Percentiles rank a stretch among this genome's conserved stretches.
These are phyloP conservation scores for Sporobolomyces roseus DNA, from an alignment of 768 basidiomycete genomes.

Conservation along the genomic window DNA sequence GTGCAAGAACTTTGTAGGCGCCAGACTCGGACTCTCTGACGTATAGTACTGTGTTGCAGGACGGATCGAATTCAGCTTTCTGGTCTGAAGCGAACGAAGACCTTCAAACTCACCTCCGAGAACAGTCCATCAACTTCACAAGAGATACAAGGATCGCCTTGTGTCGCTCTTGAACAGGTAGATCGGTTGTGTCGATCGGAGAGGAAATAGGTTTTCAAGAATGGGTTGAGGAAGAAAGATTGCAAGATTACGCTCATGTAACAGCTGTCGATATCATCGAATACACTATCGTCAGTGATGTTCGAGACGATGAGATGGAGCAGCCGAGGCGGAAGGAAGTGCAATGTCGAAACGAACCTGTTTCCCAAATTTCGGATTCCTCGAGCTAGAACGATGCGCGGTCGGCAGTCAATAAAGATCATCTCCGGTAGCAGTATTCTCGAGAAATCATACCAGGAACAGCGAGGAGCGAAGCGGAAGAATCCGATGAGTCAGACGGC, in stretches of 20 bases:
- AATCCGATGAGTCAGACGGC: not conserved
- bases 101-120: slow-evolving; percentile 57
- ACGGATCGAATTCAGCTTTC: too few species aligned
- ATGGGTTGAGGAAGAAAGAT: slow-evolving; percentile 80
- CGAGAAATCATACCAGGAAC: slow-evolving; percentile 13
- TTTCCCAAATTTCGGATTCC: slow-evolving; percentile 40
- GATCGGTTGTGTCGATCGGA: slow-evolving; percentile 79
- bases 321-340: too few species aligned
- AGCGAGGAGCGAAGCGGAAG: not conserved
- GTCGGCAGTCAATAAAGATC: too few species aligned
- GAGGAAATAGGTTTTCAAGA: slow-evolving; percentile 82
- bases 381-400: slow-evolving; percentile 22
- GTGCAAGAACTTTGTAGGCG: slow-evolving; percentile 75
- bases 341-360: slow-evolving; percentile 15
- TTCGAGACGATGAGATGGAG: slow-evolving; percentile 50
- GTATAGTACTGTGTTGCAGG: slow-evolving; percentile 7
- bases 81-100: not conserved
- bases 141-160: slow-evolving; percentile 39
- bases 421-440: not conserved
- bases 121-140: slow-evolving; percentile 54
- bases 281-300: slow-evolving; percentile 43
- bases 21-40: slow-evolving; percentile 54
- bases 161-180: slow-evolving; percentile 53
- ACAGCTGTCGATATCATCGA: slow-evolving; percentile 63
- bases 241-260: slow-evolving; percentile 91